Evolutionary conservation across 2,329 filamentous ascomycete species (phyloP).

Genomic region (Waltergamsia citrina): DNA sequence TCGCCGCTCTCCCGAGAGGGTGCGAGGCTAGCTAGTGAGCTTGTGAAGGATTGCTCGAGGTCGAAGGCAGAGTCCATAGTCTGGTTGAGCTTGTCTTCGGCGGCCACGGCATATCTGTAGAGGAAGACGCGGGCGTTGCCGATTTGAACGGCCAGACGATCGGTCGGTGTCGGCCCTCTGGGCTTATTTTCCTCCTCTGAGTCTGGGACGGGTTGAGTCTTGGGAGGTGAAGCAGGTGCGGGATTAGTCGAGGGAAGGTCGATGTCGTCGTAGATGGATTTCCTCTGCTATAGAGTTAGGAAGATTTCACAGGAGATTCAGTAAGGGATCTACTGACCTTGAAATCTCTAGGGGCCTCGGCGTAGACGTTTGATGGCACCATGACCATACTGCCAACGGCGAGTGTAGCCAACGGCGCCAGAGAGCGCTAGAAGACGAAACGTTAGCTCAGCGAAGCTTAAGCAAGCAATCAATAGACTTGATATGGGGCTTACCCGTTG

Average conservation of each 20-base stretch:
- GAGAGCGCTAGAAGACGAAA: constrained; percentile 32
- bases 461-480: neutral
- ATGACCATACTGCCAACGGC: constrained; percentile 38
- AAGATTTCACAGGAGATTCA: neutral
- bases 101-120: constrained; percentile 61
- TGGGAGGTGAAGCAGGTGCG: constrained; percentile 11
- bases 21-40: constrained; percentile 79
- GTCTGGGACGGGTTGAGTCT: constrained; percentile 14
- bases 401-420: constrained; percentile 43
- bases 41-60: constrained; percentile 83
- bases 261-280: constrained; percentile 75
- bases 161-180: constrained; percentile 67
- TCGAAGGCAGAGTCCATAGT: constrained; percentile 72
- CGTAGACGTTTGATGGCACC: constrained; percentile 35
- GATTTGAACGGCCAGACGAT: constrained; percentile 78
- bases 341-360: constrained; percentile 35
- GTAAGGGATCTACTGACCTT: constrained; percentile 16
- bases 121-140: constrained; percentile 71
- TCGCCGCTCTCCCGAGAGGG: constrained; percentile 80
- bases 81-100: constrained; percentile 77
- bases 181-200: constrained; percentile 22
- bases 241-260: constrained; percentile 32
- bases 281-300: constrained; percentile 28
- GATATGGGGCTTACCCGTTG: constrained; percentile 34
- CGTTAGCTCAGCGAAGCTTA: no score